Percentiles rank a stretch among this genome's conserved stretches.
phyloP scores from a whole-genome alignment of 2,329 filamentous ascomycete species.

The Amauroascus niger region DNA sequence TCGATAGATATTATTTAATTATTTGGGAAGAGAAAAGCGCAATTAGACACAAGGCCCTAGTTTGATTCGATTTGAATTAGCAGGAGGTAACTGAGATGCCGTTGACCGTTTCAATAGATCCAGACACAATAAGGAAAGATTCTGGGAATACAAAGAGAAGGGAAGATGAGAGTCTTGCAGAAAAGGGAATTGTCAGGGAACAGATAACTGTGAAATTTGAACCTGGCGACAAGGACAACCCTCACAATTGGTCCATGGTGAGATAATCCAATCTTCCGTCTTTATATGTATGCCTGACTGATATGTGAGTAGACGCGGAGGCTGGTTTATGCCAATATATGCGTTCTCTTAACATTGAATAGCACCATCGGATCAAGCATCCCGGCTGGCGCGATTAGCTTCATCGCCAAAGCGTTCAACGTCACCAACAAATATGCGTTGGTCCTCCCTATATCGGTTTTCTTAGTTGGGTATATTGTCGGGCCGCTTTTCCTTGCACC shows the following conservation, averaged over 20 bases:
- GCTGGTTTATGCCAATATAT: constrained; percentile 15
- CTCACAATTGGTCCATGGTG: constrained; percentile 21
- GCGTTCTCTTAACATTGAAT: constrained; percentile 28
- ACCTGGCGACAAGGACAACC: constrained; percentile 19
- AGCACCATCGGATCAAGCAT: constrained; percentile 34
- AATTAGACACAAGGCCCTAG: not conserved
- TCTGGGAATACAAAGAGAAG: not conserved
- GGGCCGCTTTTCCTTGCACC: constrained; percentile 57
- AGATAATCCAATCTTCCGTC: not conserved
- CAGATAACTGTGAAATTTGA: constrained; percentile 6
- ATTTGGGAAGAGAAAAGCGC: too few species aligned
- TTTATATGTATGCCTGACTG: not conserved
- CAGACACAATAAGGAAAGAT: not conserved
- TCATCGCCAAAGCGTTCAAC: constrained; percentile 29
- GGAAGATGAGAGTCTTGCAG: not conserved
- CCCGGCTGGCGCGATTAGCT: constrained; percentile 29
- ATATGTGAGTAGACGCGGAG: constrained; percentile 17
- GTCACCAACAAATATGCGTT: constrained; percentile 28
- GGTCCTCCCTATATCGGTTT: constrained; percentile 42
- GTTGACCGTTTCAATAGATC: not conserved
- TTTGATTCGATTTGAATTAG: not conserved
- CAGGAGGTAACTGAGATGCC: not conserved
- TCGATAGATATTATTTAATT: too few species aligned
- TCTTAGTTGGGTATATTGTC: constrained; percentile 36
- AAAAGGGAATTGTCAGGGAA: not conserved